Evolutionary conservation across 2,329 filamentous ascomycete genomes (phyloP), one percentile per base, ranked within the genome.

Genomic region (Amylocarpus encephaloides): DNA sequence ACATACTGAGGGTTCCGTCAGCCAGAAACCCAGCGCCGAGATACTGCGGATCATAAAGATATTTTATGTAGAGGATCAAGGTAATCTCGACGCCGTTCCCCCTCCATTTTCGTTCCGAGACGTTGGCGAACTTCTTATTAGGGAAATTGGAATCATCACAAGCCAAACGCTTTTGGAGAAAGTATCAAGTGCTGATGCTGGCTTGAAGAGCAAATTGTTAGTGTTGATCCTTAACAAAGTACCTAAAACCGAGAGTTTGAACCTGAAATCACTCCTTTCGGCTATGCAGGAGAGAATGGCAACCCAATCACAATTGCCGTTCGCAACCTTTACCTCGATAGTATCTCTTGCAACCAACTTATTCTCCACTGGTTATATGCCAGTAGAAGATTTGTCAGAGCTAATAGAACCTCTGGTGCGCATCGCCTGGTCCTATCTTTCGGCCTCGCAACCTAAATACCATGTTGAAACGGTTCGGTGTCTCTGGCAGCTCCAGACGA

Each of bases 401-500:
- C 70, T 95, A 7, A 78, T 92, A 5, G 75, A 80, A 16, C 75
- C 79, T 26, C 71, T 97, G 18, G 82, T 93, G 13, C 73, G 74
- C 1, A 78, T 84, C 49, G 76, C 92, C 0, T 98, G 93, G 93
- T 68, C 72, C 5, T 89, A 88, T 62, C 70, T 98, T 35, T 87
- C 89, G 0, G 84, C 88, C n/a, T 76, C 83, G 11, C 83, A 85
- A 55, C 90, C 91, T 0, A 95, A 95, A 64, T 94, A 92, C 59
- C 93, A 97, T 63, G 91, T 98, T 30, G 94, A 98, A 70, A 85
- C 90, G 15, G 88, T 94, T 7, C 82, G 87, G 50, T 85, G 83
- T 59, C 72, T 98, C 35, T 95, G 93, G 88, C 82, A 89, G 57
- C 71, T 98, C 46, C 90, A 97, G 59, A 79, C 77, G 19, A 78